A percentile compares a stretch with the other conserved stretches of the same genome.
phyloP scores from a whole-genome alignment of 176 grass and related monocot genomes.

The Cocos nucifera region DNA sequence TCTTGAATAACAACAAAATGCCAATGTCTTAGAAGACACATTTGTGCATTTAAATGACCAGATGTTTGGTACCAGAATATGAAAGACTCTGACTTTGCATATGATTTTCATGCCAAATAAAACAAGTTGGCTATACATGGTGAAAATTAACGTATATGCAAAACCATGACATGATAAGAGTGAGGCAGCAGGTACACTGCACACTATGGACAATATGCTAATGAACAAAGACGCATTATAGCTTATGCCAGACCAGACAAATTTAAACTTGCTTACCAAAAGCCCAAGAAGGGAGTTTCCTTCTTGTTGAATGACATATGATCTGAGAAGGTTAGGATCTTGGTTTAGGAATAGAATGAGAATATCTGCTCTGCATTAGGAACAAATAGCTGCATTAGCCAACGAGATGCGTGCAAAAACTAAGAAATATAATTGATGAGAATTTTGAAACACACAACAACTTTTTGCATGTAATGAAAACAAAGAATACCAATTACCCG shows the following conservation, averaged over 20 bases:
- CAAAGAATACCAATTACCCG: constrained; percentile 45
- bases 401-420: not conserved
- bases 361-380: constrained; percentile 70
- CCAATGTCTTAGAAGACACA: too few relatives aligned
- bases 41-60: too few relatives aligned
- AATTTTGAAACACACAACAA: too few relatives aligned
- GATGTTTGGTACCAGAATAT: too few relatives aligned
- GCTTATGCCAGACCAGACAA: constrained; percentile 6
- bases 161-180: too few relatives aligned
- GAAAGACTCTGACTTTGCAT: too few relatives aligned
- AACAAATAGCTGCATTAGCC: constrained; percentile 12
- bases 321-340: constrained; percentile 50
- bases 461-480: too few relatives aligned
- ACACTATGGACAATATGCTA: too few relatives aligned
- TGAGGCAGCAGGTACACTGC: too few relatives aligned
- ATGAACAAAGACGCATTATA: too few relatives aligned
- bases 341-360: constrained; percentile 63
- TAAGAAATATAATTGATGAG: too few relatives aligned
- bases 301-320: constrained; percentile 63
- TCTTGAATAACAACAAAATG: too few relatives aligned
- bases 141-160: not conserved
- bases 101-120: not conserved
- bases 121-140: not conserved
- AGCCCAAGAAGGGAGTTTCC: constrained; percentile 70
- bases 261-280: constrained; percentile 40